Evolutionary conservation across 139 green algal genomes (phyloP), one percentile per base, ranked within the genome.

Genomic region (Picochlorum sp.): DNA sequence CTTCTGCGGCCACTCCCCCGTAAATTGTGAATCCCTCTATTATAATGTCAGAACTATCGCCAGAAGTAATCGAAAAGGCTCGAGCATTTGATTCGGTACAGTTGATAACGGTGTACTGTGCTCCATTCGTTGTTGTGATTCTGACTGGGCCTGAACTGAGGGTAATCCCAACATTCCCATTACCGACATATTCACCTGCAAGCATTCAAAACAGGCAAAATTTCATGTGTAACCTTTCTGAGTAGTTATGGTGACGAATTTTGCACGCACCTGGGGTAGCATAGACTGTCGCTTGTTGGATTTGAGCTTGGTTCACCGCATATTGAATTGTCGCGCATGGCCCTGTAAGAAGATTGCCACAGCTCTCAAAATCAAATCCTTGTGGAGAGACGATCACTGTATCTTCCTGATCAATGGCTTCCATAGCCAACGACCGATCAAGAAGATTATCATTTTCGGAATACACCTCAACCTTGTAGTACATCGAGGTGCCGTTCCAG

Each of bases 51-150:
- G 21, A 23, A 34, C 20, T 15, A 18, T 65, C 58, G 58, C 5
- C n/a, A 59, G 57, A 65, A 5, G 51, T 21, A 26, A 56, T 44
- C 23, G 24, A 60, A 30, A 44, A 45, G 21, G 15, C 56, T 57
- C 45, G 23, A 55, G 54, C 47, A 23, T 50, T 38, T 45, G n/a
- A 21, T 51, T 65, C 60, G 16, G 30, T 47, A 60, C 67, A 74
- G 45, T 69, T 59, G n/a, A 74, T 64, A 26, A 63, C 14, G 18
- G 60, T 63, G n/a, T 24, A 16, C 11, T 44, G 23, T 6, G 28
- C 16, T n/a, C 49, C 60, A 21, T 57, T 64, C 2, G 15, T 31
- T 7, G 30, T 44, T 57, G 18, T 13, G 38, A 65, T 24, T 21
- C 21, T 52, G 21, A 68, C 16, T 18, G 61, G 62, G 28, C 50